A percentile compares a stretch with the other conserved stretches of the same genome.
These are phyloP conservation scores for Vaucheria bursata DNA, from an alignment of 352 stramenopile genomes.

Conservation along the genomic window DNA sequence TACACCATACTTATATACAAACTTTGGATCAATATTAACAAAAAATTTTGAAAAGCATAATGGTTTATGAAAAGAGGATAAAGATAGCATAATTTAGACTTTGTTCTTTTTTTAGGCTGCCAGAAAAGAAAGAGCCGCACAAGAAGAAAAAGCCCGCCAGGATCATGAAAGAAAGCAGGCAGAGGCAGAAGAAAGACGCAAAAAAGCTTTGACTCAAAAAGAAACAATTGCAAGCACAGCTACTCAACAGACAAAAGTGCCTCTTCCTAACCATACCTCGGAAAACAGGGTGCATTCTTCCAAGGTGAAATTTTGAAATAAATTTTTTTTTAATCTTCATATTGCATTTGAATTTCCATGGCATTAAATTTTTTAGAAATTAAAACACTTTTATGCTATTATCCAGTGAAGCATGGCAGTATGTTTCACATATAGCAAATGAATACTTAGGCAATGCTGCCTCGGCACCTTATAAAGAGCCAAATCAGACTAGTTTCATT, in stretches of 20 bases:
- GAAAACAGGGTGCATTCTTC: background rate
- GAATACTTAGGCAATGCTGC: background rate
- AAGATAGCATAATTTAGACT: no score
- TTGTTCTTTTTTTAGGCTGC: background rate
- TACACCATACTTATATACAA: no score
- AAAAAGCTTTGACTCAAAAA: background rate
- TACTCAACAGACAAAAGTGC: background rate
- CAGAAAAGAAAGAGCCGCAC: background rate
- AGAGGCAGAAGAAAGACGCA: conserved; percentile 28
- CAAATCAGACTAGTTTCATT: background rate
- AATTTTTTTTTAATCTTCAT: background rate
- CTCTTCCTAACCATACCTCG: background rate
- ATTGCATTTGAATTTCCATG: no score
- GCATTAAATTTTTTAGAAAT: no score
- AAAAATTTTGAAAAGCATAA: no score
- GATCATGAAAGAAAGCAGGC: conserved; percentile 22
- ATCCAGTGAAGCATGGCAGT: no score
- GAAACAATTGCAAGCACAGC: background rate
- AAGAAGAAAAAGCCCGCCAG: conserved; percentile 11
- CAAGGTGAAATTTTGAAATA: background rate
- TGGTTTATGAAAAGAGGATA: no score
- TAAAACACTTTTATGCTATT: no score
- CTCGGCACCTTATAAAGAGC: background rate
- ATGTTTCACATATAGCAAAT: background rate
- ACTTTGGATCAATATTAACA: no score